Evolutionary conservation across 2,329 filamentous ascomycete species (phyloP).

Genomic region (Nothopassalora personata): DNA sequence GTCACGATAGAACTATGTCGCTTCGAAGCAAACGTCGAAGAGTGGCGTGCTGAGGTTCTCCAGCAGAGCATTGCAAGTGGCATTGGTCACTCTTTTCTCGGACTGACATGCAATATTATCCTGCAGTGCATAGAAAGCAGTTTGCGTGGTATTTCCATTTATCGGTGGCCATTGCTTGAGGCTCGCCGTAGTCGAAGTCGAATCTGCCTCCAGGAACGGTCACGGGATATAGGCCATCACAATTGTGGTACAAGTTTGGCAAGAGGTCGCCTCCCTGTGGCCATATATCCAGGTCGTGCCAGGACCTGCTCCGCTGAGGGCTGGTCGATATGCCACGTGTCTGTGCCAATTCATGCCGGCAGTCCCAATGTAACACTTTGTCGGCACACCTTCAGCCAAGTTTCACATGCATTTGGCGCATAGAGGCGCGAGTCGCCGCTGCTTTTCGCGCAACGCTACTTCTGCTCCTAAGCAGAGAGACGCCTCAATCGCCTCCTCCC

Average conservation of each 20-base stretch:
- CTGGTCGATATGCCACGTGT: too few relatives aligned
- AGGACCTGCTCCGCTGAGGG: too few relatives aligned
- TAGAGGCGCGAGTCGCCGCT: too few relatives aligned
- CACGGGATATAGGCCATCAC: conserved; percentile 17
- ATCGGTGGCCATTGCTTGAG: conserved; percentile 7
- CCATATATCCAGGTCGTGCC: conserved; percentile 12
- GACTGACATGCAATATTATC: background rate
- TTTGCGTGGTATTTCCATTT: conserved; percentile 10
- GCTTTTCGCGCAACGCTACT: too few relatives aligned
- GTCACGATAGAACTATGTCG: conserved; percentile 5
- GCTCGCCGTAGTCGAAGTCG: conserved; percentile 18
- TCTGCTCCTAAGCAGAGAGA: too few relatives aligned
- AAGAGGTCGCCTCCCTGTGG: conserved; percentile 11
- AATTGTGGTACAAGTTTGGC: conserved; percentile 5
- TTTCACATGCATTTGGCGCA: too few relatives aligned
- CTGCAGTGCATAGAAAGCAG: background rate
- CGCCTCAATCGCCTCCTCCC: too few relatives aligned
- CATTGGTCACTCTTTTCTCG: background rate
- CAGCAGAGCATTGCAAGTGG: background rate
- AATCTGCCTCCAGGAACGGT: conserved; percentile 19
- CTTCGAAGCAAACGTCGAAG: conserved; percentile 11
- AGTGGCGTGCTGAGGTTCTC: conserved; percentile 4
- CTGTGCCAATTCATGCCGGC: too few relatives aligned
- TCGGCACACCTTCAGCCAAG: background rate
- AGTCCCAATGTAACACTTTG: too few relatives aligned